Conservation (phyloP, 1,284 basidiomycete species). For the Ganoderma leucocontextum region DNA sequence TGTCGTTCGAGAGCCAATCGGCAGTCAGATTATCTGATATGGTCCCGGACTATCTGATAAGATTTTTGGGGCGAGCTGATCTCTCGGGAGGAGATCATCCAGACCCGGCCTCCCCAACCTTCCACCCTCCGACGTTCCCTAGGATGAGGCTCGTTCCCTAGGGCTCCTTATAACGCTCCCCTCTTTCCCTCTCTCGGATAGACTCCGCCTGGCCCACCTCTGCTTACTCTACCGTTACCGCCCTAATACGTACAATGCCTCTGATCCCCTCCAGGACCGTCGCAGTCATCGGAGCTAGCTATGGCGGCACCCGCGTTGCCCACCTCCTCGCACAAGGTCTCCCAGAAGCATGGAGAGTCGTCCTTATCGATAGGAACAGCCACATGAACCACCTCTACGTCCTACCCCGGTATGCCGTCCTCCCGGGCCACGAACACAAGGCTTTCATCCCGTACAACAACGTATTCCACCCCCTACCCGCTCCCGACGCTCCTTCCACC, state of each 20-base stretch:
- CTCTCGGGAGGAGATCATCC: constrained; percentile 3
- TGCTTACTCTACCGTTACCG: constrained; percentile 32
- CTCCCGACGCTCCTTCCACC: constrained; percentile 12
- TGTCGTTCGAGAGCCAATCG: constrained; percentile 25
- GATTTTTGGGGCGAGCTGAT: constrained; percentile 22
- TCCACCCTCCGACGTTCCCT: neutral
- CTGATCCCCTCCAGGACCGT: constrained; percentile 52
- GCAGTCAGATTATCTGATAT: constrained; percentile 33
- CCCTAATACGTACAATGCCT: constrained; percentile 31
- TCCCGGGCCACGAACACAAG: constrained; percentile 77
- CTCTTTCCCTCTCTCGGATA: constrained; percentile 27
- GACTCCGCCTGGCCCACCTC: constrained; percentile 25
- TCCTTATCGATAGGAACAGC: constrained; percentile 75
- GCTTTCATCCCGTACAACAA: constrained; percentile 74
- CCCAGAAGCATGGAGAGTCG: constrained; percentile 67
- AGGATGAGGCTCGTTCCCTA: constrained; percentile 5
- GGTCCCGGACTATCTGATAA: constrained; percentile 30
- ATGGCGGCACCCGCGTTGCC: constrained; percentile 65
- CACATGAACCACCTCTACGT: constrained; percentile 60
- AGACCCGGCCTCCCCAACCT: constrained; percentile 13
- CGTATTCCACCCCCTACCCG: constrained; percentile 44
- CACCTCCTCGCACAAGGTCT: constrained; percentile 63
- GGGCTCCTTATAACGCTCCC: constrained; percentile 29
- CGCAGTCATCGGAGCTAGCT: constrained; percentile 67
- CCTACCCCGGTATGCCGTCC: constrained; percentile 68